Conservation (phyloP, 2,329 filamentous ascomycete genomes). For the Fusarium denticulatum region DNA sequence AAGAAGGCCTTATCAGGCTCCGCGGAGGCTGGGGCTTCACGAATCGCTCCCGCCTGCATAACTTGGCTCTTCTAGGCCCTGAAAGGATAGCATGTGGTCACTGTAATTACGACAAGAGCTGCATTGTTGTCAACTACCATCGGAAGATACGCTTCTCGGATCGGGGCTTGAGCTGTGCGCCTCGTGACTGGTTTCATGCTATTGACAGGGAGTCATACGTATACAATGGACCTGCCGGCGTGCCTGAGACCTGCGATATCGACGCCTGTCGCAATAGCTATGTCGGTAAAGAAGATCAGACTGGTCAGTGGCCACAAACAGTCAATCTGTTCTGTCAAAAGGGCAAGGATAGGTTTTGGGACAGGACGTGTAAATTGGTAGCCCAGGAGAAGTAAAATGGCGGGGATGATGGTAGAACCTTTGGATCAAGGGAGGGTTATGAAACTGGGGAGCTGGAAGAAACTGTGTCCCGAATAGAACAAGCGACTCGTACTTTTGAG, state of each 20-base stretch:
- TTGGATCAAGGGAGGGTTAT: no score
- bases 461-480: no score
- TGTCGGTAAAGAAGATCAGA: background rate
- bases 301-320: no score
- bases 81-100: background rate
- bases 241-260: background rate
- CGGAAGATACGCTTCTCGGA: background rate
- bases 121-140: background rate
- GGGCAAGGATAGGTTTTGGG: accelerated
- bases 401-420: accelerated
- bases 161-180: no score
- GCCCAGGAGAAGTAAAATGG: background rate
- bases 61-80: background rate
- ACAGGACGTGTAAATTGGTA: background rate
- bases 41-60: background rate
- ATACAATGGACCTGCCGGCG: background rate
- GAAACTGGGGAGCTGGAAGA: accelerated
- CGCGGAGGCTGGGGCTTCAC: background rate
- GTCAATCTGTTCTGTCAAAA: background rate
- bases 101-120: background rate
- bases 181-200: background rate
- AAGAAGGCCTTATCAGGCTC: background rate
- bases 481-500: background rate
- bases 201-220: background rate
- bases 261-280: background rate